Base-by-base conservation (phyloP, 352 stramenopile species). In the Pythium oligandrum region DNA sequence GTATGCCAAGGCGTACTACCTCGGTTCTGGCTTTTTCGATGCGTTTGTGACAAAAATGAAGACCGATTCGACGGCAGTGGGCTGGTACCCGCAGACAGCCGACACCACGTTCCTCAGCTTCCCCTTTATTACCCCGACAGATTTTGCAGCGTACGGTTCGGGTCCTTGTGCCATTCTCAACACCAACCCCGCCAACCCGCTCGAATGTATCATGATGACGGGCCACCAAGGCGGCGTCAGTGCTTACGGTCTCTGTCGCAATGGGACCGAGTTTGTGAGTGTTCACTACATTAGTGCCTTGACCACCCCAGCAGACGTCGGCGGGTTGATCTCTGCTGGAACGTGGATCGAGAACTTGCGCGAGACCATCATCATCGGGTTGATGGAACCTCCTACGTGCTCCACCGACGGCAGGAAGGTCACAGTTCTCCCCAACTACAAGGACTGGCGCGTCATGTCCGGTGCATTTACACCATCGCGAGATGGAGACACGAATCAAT, bases 131-230 rank as follows among this genome's bases (percentile, higher is more conserved):
- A 34, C 62, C 32, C 63, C 55, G 12, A 48, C 44, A 10, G 51
- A 0, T 58, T 31, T 4, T 64, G 48, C 17, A 3, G 36, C 54
- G 2, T 60, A 63, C 26, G 63, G 66, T n/a, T 51, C 58, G 11
- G 7, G 52, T 26, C 17, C 52, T 3, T 71, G 63, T 40, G 55
- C 63, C 4, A 59, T 75, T 12, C 42, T 75, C 7, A 59, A 66
- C 11, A 37, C 32, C 3, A 34, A 50, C 32, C 49, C 54, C 12
- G 40, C 31, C 2, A 53, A 63, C 30, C 52, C 58, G 30, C 63
- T 64, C 12, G 66, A 74, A 37, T 74, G 66, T 31, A 74, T 74
- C 32, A 35, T 74, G 30, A 71, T 74, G 62, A 74, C 66, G 5
- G 66, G 66, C 17, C 59, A 74, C 43, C 66, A 71, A 26, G 66